Evolutionary conservation across 2,329 filamentous ascomycete genomes (phyloP).

Genomic region (Cordyceps javanica): DNA sequence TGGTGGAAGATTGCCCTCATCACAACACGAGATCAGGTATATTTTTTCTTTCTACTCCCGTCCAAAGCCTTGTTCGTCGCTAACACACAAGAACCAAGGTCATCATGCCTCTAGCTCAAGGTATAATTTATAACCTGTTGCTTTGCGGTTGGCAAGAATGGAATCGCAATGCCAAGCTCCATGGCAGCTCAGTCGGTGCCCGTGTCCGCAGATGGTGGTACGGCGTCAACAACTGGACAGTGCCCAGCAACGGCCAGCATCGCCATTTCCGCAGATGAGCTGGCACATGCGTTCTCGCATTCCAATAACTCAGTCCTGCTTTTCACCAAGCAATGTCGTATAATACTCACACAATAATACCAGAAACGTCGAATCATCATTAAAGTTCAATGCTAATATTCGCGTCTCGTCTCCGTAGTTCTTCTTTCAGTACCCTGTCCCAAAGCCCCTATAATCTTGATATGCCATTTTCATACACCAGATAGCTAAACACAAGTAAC

Average conservation of each 20-base stretch:
- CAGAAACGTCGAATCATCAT: background rate
- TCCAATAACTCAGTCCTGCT: background rate
- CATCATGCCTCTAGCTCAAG: slow-evolving; percentile 80
- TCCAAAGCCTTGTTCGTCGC: background rate
- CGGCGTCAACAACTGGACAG: slow-evolving; percentile 81
- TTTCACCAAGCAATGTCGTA: background rate
- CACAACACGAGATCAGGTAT: slow-evolving; percentile 81
- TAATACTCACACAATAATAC: background rate
- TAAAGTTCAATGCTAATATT: background rate
- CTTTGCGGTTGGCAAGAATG: slow-evolving; percentile 85
- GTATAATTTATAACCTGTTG: slow-evolving; percentile 79
- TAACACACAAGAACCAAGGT: slow-evolving; percentile 46
- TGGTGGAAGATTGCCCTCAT: slow-evolving; percentile 79
- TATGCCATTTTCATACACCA: background rate
- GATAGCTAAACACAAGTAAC: background rate
- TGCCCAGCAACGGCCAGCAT: slow-evolving; percentile 35
- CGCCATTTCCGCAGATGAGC: slow-evolving; percentile 8
- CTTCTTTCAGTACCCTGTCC: background rate
- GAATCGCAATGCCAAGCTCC: slow-evolving; percentile 73
- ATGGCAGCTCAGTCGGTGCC: slow-evolving; percentile 70
- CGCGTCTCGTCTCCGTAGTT: too few species aligned
- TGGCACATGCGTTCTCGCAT: background rate
- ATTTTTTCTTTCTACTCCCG: slow-evolving; percentile 13
- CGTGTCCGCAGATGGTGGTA: slow-evolving; percentile 90
- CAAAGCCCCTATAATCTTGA: background rate